Percentiles rank a stretch among this genome's conserved stretches.
These are phyloP conservation scores for Saraca asoca DNA, from an alignment of 331 rosid genomes.

Conservation along the genomic window DNA sequence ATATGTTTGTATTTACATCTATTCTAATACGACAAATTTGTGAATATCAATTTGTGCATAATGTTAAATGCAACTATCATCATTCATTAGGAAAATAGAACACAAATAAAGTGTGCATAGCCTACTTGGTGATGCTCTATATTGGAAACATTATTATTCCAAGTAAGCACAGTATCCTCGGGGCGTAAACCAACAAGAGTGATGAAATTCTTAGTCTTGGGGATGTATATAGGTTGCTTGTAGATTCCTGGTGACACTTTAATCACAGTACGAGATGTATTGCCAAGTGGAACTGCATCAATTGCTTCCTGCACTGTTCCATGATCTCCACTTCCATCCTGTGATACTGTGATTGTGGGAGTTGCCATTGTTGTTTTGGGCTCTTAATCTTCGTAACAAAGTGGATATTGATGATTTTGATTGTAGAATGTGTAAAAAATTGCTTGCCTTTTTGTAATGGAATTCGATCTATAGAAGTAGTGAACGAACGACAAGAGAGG, in stretches of 20 bases:
- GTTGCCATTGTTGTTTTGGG: constrained; percentile 53
- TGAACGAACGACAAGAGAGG: no score
- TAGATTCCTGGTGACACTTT: constrained; percentile 72
- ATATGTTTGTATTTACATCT: no score
- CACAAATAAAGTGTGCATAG: background rate
- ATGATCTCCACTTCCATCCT: constrained; percentile 71
- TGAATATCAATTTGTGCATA: no score
- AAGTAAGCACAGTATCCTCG: constrained; percentile 73
- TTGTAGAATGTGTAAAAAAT: no score
- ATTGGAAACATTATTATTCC: constrained; percentile 80
- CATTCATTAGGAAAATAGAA: no score
- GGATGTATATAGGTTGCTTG: constrained; percentile 73
- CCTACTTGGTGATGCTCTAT: constrained; percentile 73
- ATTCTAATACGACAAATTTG: no score
- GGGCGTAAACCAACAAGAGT: constrained; percentile 63
- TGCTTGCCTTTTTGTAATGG: no score
- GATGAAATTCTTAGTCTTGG: constrained; percentile 87
- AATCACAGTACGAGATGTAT: constrained; percentile 68
- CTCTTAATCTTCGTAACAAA: background rate
- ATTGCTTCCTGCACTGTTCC: constrained; percentile 83
- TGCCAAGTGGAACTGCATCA: constrained; percentile 77
- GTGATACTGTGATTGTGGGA: constrained; percentile 56
- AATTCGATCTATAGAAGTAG: no score
- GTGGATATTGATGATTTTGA: no score
- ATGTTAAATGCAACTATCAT: no score